Conservation (phyloP, 1,284 basidiomycete species). For the Athelia psychrophila region DNA sequence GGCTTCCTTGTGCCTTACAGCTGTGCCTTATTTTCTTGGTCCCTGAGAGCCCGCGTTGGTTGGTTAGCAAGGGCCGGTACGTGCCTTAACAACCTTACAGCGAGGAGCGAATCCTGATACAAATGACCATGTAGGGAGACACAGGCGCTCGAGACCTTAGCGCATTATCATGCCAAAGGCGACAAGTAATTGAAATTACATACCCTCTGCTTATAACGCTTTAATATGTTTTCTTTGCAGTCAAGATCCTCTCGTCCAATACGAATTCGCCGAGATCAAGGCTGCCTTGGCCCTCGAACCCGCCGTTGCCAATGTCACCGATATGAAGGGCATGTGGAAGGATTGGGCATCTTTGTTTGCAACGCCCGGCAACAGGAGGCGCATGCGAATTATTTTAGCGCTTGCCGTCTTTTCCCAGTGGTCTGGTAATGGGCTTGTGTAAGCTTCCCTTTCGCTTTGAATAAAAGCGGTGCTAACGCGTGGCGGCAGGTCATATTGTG, state of each 20-base stretch:
- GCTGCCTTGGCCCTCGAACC: slow-evolving; percentile 49
- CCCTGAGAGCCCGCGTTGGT: slow-evolving; percentile 61
- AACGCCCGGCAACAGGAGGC: slow-evolving; percentile 44
- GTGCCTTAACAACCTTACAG: no score
- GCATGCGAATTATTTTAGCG: slow-evolving; percentile 53
- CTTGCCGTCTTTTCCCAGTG: slow-evolving; percentile 65
- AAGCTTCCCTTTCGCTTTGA: slow-evolving; percentile 8
- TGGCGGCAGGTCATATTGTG: slow-evolving; percentile 22
- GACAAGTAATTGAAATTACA: slow-evolving; percentile 34
- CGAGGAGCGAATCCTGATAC: no score
- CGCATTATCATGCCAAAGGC: slow-evolving; percentile 54
- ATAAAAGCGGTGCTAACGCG: background rate
- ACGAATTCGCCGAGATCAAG: slow-evolving; percentile 62
- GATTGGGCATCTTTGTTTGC: slow-evolving; percentile 34
- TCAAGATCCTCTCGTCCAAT: slow-evolving; percentile 55
- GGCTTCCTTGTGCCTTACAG: slow-evolving; percentile 53
- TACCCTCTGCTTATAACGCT: background rate
- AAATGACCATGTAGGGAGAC: slow-evolving; percentile 29
- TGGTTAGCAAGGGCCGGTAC: slow-evolving; percentile 49
- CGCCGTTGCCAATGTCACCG: slow-evolving; percentile 32
- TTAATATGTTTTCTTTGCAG: slow-evolving; percentile 21
- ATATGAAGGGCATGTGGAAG: no score
- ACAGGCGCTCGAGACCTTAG: slow-evolving; percentile 45
- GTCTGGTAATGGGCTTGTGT: slow-evolving; percentile 64
- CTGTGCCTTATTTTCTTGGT: slow-evolving; percentile 50